A percentile compares a stretch with the other conserved stretches of the same genome.
Conservation (phyloP, 345 rosid genomes). For the Gossypium arboreum region DNA sequence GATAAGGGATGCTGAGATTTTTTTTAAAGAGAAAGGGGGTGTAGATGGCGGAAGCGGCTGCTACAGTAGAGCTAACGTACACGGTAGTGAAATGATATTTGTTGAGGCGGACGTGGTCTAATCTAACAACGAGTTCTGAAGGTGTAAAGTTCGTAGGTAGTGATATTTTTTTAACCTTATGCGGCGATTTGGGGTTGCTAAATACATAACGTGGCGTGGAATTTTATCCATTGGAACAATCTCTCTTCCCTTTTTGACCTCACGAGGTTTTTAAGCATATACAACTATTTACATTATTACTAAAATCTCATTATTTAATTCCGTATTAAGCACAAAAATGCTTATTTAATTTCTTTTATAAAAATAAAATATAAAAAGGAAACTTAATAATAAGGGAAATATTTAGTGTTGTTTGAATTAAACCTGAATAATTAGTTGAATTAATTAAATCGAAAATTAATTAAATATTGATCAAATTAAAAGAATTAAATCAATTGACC, state of each 20-base stretch:
- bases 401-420: too few species aligned
- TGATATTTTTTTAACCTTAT: background rate
- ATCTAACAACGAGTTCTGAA: background rate
- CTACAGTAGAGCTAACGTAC: background rate
- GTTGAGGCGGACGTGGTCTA: background rate
- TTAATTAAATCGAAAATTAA: rapidly evolving
- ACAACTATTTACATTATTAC: too few species aligned
- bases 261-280: too few species aligned
- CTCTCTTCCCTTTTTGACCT: too few species aligned
- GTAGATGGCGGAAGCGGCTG: background rate
- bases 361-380: too few species aligned
- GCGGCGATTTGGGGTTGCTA: constrained; percentile 9
- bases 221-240: background rate
- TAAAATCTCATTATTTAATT: too few species aligned
- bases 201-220: background rate
- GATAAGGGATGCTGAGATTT: background rate
- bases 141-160: background rate
- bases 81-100: background rate
- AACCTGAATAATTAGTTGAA: rapidly evolving
- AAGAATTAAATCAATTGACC: too few species aligned
- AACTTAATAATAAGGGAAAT: too few species aligned
- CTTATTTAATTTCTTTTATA: too few species aligned
- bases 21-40: background rate
- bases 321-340: too few species aligned
- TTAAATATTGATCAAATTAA: too few species aligned